Conservation (phyloP, 2,329 filamentous ascomycete species). For the Taxawa tesnikishii region DNA sequence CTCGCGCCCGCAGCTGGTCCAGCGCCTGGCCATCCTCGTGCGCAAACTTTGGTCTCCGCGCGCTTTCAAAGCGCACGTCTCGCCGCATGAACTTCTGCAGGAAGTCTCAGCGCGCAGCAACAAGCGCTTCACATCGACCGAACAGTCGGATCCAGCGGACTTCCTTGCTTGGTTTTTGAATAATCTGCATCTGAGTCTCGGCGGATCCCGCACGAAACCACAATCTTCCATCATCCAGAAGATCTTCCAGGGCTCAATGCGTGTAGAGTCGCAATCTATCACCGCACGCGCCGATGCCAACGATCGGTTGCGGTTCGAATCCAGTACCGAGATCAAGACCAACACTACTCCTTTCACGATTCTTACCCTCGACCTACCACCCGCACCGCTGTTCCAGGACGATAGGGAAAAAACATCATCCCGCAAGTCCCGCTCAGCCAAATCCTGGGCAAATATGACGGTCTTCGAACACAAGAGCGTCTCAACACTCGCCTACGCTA, state of each 20-base stretch:
- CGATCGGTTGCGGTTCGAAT: constrained; percentile 85
- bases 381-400: constrained; percentile 91
- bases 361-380: constrained; percentile 81
- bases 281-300: constrained; percentile 79
- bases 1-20: constrained; percentile 64
- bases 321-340: constrained; percentile 72
- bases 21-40: constrained; percentile 77
- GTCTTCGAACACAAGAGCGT: constrained; percentile 74
- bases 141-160: constrained; percentile 89
- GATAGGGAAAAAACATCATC: constrained; percentile 91
- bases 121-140: constrained; percentile 82
- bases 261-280: constrained; percentile 87
- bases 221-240: constrained; percentile 78
- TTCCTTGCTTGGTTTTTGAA: constrained; percentile 98
- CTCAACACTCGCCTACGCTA: constrained; percentile 81
- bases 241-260: constrained; percentile 85
- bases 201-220: constrained; percentile 78
- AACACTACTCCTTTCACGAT: constrained; percentile 75
- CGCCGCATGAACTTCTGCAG: constrained; percentile 91
- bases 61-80: constrained; percentile 93
- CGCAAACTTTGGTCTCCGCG: constrained; percentile 97
- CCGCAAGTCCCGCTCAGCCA: constrained; percentile 75
- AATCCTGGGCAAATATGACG: constrained; percentile 88
- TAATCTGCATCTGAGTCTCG: constrained; percentile 81
- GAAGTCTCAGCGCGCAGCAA: constrained; percentile 82